A percentile compares a stretch with the other conserved stretches of the same genome.
Conservation (phyloP, 1,139 yeast genomes). For the Spathaspora sp. region DNA sequence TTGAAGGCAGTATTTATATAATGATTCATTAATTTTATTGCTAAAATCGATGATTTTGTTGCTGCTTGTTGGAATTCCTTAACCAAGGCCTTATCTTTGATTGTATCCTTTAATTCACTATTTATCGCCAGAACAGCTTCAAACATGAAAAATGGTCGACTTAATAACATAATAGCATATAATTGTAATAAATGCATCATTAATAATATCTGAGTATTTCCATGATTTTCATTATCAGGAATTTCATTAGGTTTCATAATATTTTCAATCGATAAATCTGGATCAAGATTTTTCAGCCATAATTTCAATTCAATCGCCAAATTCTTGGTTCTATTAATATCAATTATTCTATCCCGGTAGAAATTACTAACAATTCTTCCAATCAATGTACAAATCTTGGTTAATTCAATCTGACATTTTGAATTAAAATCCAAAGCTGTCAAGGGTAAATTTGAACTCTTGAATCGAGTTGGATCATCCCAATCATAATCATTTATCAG, state of each 20-base stretch:
- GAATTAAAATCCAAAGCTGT: constrained; percentile 13
- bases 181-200: constrained; percentile 40
- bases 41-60: constrained; percentile 17
- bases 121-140: constrained; percentile 14
- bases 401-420: constrained; percentile 17
- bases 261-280: constrained; percentile 22
- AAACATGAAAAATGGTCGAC: constrained; percentile 47
- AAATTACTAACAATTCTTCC: constrained; percentile 31
- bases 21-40: constrained; percentile 17
- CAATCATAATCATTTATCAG: constrained; percentile 40
- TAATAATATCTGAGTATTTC: constrained; percentile 25
- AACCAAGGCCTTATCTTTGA: constrained; percentile 10
- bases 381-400: constrained; percentile 20
- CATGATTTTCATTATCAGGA: constrained; percentile 14
- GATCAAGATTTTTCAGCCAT: constrained; percentile 36
- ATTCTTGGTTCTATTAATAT: constrained; percentile 32
- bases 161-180: constrained; percentile 39
- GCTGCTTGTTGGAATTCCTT: constrained; percentile 18
- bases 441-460: constrained; percentile 4
- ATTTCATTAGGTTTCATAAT: constrained; percentile 18
- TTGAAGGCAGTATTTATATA: constrained; percentile 16
- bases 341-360: constrained; percentile 35
- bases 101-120: constrained; percentile 6
- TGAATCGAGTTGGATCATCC: constrained; percentile 30
- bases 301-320: constrained; percentile 40